Base-by-base conservation (phyloP, 177 flowering plant species). In the Vitis hybrid region DNA sequence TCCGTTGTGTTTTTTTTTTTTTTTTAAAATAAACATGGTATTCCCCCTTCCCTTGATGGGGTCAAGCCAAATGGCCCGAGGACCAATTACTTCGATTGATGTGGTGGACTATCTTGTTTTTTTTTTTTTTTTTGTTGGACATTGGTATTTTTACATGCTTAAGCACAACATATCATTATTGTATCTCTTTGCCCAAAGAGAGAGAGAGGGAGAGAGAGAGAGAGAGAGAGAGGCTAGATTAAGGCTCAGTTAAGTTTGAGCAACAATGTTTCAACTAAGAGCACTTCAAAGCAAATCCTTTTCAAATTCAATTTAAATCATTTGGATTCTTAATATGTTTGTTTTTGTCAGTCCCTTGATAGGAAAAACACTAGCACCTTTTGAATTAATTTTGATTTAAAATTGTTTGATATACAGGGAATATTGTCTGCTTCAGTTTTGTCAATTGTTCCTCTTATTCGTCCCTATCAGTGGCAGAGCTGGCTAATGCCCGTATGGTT, bases 381-480 rank as follows among this genome's bases (percentile, higher is more conserved):
- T 1, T 30, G 51, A 14, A 61, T 12, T 65, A 57, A 49, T 21
- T 50, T 24, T 56, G 5, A 48, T 55, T 32, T 56, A 16, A 16
- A 16, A 14, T 62, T 52, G 2, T 74, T 58, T 59, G 13, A 40
- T 52, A 19, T 72, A 51, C 88, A 95, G 99, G 99, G 99, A 48
- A 75, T 89, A 69, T 76, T 95, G 72, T 93, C 97, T 72, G 98
- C 98, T 67, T 67, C 72, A 46, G 97, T 95, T 72, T 77, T 95
- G 74, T 86, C 99, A 19, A 80, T 95, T 72, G 75, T 95, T 66
- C 91, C 99, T 32, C 80, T 95, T 35, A 89, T 95, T 40, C 97
- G 97, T 57, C 99, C 99, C 32, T 95, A 84, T 76, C 93, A 85
- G 73, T 95, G 99, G 99, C 99, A 95, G 84, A 95, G 98, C 86